Percentiles rank a stretch among this genome's conserved stretches.
These are phyloP conservation scores for Xanthoconium separans DNA, from an alignment of 1,284 basidiomycete genomes.

Conservation along the genomic window DNA sequence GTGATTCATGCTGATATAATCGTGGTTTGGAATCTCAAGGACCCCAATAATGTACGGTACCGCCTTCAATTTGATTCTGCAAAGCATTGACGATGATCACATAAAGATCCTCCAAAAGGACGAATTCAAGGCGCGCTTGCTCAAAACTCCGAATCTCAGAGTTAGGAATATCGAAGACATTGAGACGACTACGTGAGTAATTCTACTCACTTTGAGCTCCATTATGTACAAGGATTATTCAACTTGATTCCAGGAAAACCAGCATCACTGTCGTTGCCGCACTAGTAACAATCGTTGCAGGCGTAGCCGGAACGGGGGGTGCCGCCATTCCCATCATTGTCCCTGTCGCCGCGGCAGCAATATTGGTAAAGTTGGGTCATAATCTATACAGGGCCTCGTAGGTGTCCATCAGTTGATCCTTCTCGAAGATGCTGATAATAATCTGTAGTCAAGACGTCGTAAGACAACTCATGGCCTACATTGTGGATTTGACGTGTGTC, in stretches of 20 bases:
- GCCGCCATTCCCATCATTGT: neutral
- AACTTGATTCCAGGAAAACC: neutral
- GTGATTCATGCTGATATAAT: slow-evolving; percentile 9
- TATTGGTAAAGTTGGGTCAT: neutral
- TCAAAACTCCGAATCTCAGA: neutral
- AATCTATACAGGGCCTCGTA: neutral
- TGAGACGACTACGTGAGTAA: neutral
- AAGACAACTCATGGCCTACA: neutral
- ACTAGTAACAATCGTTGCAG: neutral
- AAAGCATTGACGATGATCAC: neutral
- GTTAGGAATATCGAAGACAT: neutral
- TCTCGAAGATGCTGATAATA: neutral
- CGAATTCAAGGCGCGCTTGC: neutral
- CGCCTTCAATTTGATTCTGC: neutral
- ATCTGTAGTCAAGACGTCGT: neutral
- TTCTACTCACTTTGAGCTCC: neutral
- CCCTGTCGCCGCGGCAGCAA: neutral
- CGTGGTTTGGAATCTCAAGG: slow-evolving; percentile 9
- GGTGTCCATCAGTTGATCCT: neutral
- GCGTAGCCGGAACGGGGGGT: neutral
- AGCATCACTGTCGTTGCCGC: neutral
- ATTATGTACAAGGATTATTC: neutral
- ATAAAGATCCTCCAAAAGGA: neutral
- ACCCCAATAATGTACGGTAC: neutral
- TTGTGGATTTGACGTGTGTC: neutral